Evolutionary conservation across 1,284 basidiomycete species (phyloP).

Genomic region (Cryptococcus sp.): DNA sequence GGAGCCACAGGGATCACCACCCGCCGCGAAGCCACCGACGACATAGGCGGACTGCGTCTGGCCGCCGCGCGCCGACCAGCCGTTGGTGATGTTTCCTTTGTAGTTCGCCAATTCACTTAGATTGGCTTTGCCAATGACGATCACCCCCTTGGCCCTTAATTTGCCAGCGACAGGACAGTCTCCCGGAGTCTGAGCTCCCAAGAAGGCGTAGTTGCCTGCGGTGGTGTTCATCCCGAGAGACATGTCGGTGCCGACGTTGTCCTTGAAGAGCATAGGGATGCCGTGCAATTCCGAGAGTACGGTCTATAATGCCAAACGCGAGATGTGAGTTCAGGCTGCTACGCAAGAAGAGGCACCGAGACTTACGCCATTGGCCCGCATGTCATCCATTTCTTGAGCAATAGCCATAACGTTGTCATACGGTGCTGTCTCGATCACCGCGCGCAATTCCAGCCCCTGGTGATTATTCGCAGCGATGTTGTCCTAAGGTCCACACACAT

Average conservation of each 20-base stretch:
- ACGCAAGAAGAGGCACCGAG: too few relatives aligned
- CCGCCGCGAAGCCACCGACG: slow-evolving; percentile 29
- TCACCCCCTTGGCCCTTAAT: slow-evolving; percentile 29
- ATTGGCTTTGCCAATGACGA: slow-evolving; percentile 43
- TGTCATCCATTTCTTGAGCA: slow-evolving; percentile 22
- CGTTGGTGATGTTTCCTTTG: slow-evolving; percentile 24
- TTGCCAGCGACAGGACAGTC: slow-evolving; percentile 19
- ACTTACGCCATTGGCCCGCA: slow-evolving; percentile 15
- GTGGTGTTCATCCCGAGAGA: slow-evolving; percentile 33
- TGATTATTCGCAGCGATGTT: slow-evolving; percentile 27
- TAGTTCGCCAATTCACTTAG: slow-evolving; percentile 32
- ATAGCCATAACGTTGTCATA: slow-evolving; percentile 21
- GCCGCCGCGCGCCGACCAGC: slow-evolving; percentile 34
- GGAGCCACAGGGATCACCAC: slow-evolving; percentile 31
- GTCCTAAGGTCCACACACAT: background rate
- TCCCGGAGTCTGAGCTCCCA: slow-evolving; percentile 3
- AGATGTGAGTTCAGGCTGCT: background rate
- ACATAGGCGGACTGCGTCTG: slow-evolving; percentile 37
- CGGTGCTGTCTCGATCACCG: slow-evolving; percentile 31
- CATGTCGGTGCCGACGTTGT: slow-evolving; percentile 34
- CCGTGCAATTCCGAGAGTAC: slow-evolving; percentile 27
- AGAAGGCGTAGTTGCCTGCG: slow-evolving; percentile 22
- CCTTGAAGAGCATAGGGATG: slow-evolving; percentile 41
- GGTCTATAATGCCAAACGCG: slow-evolving; percentile 5
- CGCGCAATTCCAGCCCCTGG: slow-evolving; percentile 23